Conservation (phyloP, 768 basidiomycete species). For the Lentinula raphanica region DNA sequence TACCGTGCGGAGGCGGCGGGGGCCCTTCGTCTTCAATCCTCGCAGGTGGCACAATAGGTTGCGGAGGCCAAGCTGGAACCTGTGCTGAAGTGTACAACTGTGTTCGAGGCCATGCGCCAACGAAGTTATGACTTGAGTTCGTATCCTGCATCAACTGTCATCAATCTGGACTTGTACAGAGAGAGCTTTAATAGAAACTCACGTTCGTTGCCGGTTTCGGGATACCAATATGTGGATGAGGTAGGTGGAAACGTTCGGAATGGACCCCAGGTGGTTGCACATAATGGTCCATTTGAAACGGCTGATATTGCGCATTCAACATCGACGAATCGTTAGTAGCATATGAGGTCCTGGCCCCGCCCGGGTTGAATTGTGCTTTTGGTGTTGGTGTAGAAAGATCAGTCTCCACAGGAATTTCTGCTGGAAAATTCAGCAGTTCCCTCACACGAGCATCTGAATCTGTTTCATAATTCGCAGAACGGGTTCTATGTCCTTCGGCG, state of each 20-base stretch:
- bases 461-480: background rate
- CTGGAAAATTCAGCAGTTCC: background rate
- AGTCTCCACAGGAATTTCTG: background rate
- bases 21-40: background rate
- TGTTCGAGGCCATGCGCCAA: background rate
- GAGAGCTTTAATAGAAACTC: background rate
- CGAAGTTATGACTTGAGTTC: background rate
- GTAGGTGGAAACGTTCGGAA: too few relatives aligned
- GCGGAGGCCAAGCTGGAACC: background rate
- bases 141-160: background rate
- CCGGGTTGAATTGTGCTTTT: background rate
- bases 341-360: background rate
- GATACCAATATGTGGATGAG: background rate
- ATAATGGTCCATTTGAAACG: background rate
- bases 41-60: background rate
- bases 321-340: background rate
- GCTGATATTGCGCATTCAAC: background rate
- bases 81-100: background rate
- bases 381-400: background rate
- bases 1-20: too few relatives aligned
- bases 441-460: background rate
- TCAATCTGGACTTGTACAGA: too few relatives aligned
- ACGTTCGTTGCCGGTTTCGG: background rate
- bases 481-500: background rate
- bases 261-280: background rate